Evolutionary conservation across 306 rosid genomes (phyloP).

Genomic region (Castanea crenata): DNA sequence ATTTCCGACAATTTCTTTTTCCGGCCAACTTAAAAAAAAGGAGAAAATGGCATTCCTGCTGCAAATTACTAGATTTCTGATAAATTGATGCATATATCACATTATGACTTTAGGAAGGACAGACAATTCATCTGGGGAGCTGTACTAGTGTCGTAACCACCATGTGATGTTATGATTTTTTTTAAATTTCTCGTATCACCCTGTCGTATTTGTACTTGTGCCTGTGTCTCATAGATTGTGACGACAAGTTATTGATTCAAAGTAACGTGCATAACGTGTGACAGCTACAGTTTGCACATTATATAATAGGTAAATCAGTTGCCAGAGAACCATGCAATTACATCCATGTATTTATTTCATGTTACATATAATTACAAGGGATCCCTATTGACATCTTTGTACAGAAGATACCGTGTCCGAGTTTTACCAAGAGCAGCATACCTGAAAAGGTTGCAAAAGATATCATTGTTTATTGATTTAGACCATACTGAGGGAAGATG

Average conservation of each 20-base stretch:
- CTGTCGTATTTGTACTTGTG: rapidly evolving
- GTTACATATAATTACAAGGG: constrained; percentile 42
- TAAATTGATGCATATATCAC: background rate
- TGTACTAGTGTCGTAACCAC: rapidly evolving
- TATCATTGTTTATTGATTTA: background rate
- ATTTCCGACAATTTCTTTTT: background rate
- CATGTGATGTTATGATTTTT: too few species aligned
- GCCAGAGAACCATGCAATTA: background rate
- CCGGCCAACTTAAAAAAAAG: background rate
- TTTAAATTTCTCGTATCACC: rapidly evolving
- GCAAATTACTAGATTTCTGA: background rate
- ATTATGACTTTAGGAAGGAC: background rate
- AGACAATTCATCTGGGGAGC: too few species aligned
- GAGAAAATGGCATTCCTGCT: background rate
- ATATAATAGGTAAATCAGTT: background rate
- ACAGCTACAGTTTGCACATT: background rate
- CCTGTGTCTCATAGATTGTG: too few species aligned
- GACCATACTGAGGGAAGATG: constrained; percentile 8
- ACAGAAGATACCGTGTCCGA: constrained; percentile 69
- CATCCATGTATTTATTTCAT: constrained; percentile 11
- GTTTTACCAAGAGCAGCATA: constrained; percentile 89
- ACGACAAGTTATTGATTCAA: background rate
- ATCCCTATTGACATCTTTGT: constrained; percentile 83
- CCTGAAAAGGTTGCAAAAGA: constrained; percentile 47
- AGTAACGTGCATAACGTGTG: background rate